Conservation (phyloP, 495 filamentous ascomycete genomes). For the Staphylotrichum tortipilum region DNA sequence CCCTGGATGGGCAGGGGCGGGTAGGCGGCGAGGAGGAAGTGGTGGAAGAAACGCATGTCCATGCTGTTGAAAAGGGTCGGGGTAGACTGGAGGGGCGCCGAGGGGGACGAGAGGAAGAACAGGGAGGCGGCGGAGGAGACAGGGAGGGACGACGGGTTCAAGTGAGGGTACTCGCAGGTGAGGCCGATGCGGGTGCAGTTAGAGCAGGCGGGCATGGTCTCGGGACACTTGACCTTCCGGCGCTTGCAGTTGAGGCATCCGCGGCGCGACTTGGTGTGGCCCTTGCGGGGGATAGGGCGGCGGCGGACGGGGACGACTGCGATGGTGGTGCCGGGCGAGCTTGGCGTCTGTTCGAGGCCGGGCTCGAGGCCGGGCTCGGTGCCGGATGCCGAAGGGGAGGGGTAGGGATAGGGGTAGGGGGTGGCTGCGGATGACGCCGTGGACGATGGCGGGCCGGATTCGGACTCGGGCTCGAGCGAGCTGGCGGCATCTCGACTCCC, state of each 20-base stretch:
- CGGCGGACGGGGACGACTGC: constrained; percentile 10
- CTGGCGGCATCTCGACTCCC: too few relatives aligned
- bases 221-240: constrained; percentile 50
- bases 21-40: constrained; percentile 46
- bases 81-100: constrained; percentile 9
- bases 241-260: constrained; percentile 51
- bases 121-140: constrained; percentile 8
- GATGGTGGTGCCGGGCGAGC: too few relatives aligned
- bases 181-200: constrained; percentile 46
- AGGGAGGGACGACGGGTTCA: constrained; percentile 5
- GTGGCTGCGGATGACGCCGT: too few relatives aligned
- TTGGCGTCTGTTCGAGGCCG: too few relatives aligned
- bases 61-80: constrained; percentile 29
- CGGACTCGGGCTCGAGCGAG: too few relatives aligned
- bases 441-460: too few relatives aligned
- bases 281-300: constrained; percentile 30
- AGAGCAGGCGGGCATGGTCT: constrained; percentile 41
- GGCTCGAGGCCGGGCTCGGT: too few relatives aligned
- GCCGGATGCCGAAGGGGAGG: neutral
- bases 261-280: constrained; percentile 47
- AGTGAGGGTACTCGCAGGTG: constrained; percentile 41
- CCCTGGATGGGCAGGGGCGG: constrained; percentile 46
- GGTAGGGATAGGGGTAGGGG: too few relatives aligned
- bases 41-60: constrained; percentile 49
- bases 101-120: constrained; percentile 18